Evolutionary conservation across 2,329 filamentous ascomycete species (phyloP), one percentile per base, ranked within the genome.

Genomic region (Chaetothyriales sp.): DNA sequence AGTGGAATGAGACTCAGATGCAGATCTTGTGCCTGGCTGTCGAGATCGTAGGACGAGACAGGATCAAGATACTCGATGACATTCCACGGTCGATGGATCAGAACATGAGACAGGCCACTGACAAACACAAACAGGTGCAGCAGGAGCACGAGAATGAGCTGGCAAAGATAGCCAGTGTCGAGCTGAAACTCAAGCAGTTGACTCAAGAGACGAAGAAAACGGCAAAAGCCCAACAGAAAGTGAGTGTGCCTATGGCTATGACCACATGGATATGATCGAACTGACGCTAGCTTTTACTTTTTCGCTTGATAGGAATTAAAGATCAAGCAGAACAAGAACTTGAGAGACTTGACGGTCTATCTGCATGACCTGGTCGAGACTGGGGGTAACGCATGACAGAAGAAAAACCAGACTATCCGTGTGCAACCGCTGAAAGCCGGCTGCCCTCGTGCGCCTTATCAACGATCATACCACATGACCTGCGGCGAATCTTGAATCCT

Each of bases 1-100:
- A 56, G 26, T 57, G 57, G 57, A 53, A 57, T 49, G 49, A 50
- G 12, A 48, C 53, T 15, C 55, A 59, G 25, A 43, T 53, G 12
- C 26, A 52, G 18, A 49, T 59, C 32, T 47, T 59, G 18, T 36
- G 42, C 26, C 42, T 57, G 32, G 55, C 57, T 3, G 55, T 50
- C 28, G 53, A 57, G 36, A 49, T 56, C 5, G 46, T 54, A n/a
- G 57, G 57, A 12, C 52, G 39, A 22, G 45, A 55, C 10, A 48
- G 44, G 12, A 19, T 58, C 18, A 43, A 25, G 3, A 18, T 46
- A 39, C 10, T 39, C 15, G 32, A 39, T 15, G 32, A 39, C 10
- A 39, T 39, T 15, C 10, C 32, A 15, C 32, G 15, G 32, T 39
- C 32, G 12, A 39, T 39, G 10, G 32, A 39, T 39, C 32, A 39